Base-by-base conservation (phyloP, 495 filamentous ascomycete species). In the Aeminium ludgeri region DNA sequence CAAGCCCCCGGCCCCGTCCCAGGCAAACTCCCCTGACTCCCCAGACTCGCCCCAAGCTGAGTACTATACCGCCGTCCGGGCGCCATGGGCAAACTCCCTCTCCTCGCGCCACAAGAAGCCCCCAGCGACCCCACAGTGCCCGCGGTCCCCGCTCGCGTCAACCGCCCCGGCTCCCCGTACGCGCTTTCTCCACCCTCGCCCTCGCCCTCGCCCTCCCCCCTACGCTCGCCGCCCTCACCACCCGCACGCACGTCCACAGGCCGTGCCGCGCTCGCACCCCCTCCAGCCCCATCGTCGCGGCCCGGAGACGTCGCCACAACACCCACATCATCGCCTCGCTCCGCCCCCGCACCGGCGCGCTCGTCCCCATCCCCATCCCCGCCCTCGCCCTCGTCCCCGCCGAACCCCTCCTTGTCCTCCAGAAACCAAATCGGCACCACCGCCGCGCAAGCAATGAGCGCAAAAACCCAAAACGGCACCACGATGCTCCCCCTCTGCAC, bases 381-480 rank as follows among this genome's bases (percentile, higher is more conserved):
- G 0, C 63, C 64, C 1, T 59, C 58, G 6, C 64, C 63, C 5
- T 58, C 61, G 13, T 59, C 57, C 23, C 57, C 61, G n/a, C 60
- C 62, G 40, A 81, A 82, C 0, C 81, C 82, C 17, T 86, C 76
- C 27, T 73, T 73, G 53, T 95, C 86, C 2, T 76, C 65, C 18
- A 87, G 69, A 58, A 71, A 76, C 57, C 71, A 79, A 6, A 75
- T 65, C 2, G 80, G 76, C 6, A 91, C 52, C 1, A 73, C 70
- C 31, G 77, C 78, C 7, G 80, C 30, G 6, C 68, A 38, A 0
- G 75, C 66, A 30, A 89, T 58, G 1, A 55, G 45, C 0, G 70
- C 64, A 12, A 92, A 59, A 5, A 76, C 53, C 80, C 82, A 92
- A 77, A 80, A 94, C 0, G 85, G 77, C 12, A 78, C 53, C 37